Base-by-base conservation (phyloP, 2,329 filamentous ascomycete species). In the Onygenales sp. region DNA sequence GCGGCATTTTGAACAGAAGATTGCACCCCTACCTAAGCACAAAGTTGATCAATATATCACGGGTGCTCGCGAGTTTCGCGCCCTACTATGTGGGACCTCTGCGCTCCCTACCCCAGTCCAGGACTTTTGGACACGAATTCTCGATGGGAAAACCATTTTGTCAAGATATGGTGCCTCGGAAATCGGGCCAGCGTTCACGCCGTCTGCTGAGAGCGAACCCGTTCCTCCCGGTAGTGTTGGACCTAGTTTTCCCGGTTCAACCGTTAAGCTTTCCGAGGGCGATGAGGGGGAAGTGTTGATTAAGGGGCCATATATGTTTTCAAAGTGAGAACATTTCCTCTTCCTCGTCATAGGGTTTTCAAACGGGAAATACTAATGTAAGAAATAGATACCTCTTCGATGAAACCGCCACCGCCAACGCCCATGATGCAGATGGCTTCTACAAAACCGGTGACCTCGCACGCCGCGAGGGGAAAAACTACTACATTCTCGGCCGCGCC, bases 141-240 rank as follows among this genome's bases (percentile, higher is more conserved):
- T 63, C 52, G 56, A 52, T 43, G 44, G 51, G 38, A 54, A 51
- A 35, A 52, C 51, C 21, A 54, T 56, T 32, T 39, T 56, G 21
- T 57, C 55, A n/a, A 53, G 54, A 51, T 74, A 73, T 52, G 71
- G 72, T 1, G 68, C 70, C 1, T 72, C 70, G 1, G 72, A 73
- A 49, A 66, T 71, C 53, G 68, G 70, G 0, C 69, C 70, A 5
- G 60, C 71, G 2, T 70, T 72, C 59, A 72, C 67, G 46, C 66
- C 69, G 48, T 64, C 64, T 2, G 52, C 70, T 9, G 48, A 56
- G 14, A 50, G 36, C 32, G 57, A 56, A 36, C 52, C 60, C 8
- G 56, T 62, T 27, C 63, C 63, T 2, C 58, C 60, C 10, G 61
- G 60, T 4, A 64, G 63, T n/a, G 60, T 64, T 11, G 71, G 71